Conservation (phyloP, 139 green algal species). For the Gonium pectorale region DNA sequence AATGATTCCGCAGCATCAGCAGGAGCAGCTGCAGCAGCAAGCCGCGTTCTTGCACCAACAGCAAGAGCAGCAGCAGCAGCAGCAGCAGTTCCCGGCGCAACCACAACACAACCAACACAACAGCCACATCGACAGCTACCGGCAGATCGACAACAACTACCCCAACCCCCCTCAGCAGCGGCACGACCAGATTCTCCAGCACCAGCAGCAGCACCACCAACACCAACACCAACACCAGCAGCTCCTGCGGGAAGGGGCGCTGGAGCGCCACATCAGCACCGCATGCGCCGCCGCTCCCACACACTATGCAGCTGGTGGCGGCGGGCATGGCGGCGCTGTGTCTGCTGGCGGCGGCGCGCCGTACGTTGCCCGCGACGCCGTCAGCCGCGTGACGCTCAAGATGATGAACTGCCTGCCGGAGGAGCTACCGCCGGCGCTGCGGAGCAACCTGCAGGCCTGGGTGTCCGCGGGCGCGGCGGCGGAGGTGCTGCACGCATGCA, state of each 20-base stretch:
- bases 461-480: not conserved
- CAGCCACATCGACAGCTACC: not conserved
- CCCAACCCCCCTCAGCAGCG: not conserved
- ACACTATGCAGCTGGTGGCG: too few relatives aligned
- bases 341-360: not conserved
- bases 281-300: too few relatives aligned
- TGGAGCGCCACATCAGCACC: not conserved
- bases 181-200: not conserved
- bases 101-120: not conserved
- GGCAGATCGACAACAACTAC: not conserved
- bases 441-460: constrained; percentile 38
- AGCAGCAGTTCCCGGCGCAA: not conserved
- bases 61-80: not conserved
- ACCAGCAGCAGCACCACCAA: not conserved
- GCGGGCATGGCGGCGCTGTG: too few relatives aligned
- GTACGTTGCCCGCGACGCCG: constrained; percentile 4
- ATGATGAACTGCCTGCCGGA: constrained; percentile 45
- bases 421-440: constrained; percentile 16
- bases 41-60: not conserved
- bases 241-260: not conserved
- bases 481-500: constrained; percentile 40
- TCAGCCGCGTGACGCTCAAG: constrained; percentile 34
- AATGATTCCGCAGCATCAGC: not conserved
- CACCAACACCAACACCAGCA: constrained; percentile 4
- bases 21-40: not conserved